Conservation (phyloP, 2,329 filamentous ascomycete genomes). For the Ploettnerulaceae sp. region DNA sequence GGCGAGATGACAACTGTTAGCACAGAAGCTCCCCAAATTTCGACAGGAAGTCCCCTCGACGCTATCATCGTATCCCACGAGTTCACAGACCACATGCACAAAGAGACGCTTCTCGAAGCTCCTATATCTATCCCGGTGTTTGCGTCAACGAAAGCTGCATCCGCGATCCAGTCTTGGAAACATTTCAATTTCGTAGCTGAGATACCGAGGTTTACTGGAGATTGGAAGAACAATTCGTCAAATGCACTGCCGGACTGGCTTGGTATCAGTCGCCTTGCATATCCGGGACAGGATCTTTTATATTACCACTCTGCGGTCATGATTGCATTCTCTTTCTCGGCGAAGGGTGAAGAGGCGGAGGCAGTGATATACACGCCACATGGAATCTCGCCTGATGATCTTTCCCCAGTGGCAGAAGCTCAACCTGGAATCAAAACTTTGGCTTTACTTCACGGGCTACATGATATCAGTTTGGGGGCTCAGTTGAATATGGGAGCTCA, state of each 20-base stretch:
- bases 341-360: constrained; percentile 38
- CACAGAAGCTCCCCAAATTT: background rate
- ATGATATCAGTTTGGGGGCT: constrained; percentile 53
- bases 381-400: constrained; percentile 46
- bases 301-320: constrained; percentile 60
- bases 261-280: constrained; percentile 53
- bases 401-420: constrained; percentile 41
- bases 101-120: constrained; percentile 53
- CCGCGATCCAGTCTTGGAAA: constrained; percentile 51
- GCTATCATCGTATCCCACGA: constrained; percentile 58
- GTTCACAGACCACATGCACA: constrained; percentile 63
- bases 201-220: constrained; percentile 24
- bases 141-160: constrained; percentile 53
- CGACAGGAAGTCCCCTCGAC: constrained; percentile 44
- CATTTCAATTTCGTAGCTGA: constrained; percentile 53
- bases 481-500: constrained; percentile 60
- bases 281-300: constrained; percentile 46
- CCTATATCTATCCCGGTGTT: constrained; percentile 51
- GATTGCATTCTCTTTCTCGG: constrained; percentile 44
- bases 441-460: constrained; percentile 59
- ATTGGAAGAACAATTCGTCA: constrained; percentile 32
- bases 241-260: constrained; percentile 53
- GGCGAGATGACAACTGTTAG: background rate
- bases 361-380: constrained; percentile 61
- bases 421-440: constrained; percentile 46